Conservation (phyloP, 345 rosid species). For the Turnera subulata region DNA sequence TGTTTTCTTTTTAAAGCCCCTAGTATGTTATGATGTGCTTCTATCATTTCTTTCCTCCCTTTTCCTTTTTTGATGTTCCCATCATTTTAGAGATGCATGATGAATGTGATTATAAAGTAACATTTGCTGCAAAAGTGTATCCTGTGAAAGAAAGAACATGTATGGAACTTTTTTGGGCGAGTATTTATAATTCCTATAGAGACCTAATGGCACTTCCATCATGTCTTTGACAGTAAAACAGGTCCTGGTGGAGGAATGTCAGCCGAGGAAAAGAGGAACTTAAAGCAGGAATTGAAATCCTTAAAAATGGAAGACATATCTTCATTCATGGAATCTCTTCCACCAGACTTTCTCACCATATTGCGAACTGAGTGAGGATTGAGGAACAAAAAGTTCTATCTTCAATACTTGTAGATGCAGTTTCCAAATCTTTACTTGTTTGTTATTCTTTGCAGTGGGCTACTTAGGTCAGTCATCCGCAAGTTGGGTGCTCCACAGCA, state of each 20-base stretch:
- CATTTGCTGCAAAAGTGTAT: background rate
- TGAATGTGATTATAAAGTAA: background rate
- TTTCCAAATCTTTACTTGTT: slow-evolving; percentile 1
- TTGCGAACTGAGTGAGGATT: slow-evolving; percentile 69
- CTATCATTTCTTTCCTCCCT: too few species aligned
- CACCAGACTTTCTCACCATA: slow-evolving; percentile 65
- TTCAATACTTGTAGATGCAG: background rate
- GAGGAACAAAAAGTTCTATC: background rate
- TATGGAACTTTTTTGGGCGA: background rate
- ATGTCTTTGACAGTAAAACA: slow-evolving; percentile 56
- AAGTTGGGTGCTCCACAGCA: slow-evolving; percentile 62
- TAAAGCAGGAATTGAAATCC: slow-evolving; percentile 64
- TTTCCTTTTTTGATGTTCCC: too few species aligned
- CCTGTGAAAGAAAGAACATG: too few species aligned
- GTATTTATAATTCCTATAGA: background rate
- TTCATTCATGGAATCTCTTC: slow-evolving; percentile 83
- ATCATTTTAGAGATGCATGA: background rate
- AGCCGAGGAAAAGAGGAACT: slow-evolving; percentile 48
- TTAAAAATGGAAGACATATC: slow-evolving; percentile 76
- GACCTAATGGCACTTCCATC: slow-evolving; percentile 5
- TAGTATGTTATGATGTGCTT: too few species aligned
- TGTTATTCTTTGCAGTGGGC: slow-evolving; percentile 44
- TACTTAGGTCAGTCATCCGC: slow-evolving; percentile 55
- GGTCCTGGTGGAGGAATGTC: slow-evolving; percentile 65
- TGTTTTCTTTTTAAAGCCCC: too few species aligned